phyloP scores from a whole-genome alignment of 768 basidiomycete species.

The Tephrocybe sp. region DNA sequence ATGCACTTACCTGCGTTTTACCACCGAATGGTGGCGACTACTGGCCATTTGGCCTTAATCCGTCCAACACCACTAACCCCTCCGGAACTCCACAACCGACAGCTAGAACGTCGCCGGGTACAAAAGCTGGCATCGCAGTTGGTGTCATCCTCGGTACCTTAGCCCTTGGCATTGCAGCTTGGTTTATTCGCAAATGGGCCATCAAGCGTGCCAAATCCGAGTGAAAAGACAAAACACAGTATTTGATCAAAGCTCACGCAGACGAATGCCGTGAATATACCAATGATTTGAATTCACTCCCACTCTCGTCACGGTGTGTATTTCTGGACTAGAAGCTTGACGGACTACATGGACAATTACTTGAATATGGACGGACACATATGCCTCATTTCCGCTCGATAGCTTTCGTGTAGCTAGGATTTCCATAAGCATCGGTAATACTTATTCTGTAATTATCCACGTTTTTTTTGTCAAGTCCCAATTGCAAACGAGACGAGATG shows the following conservation, averaged over 20 bases:
- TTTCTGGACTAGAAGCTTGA: neutral
- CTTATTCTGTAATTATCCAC: no score
- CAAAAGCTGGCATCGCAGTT: constrained; percentile 35
- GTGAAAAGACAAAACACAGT: constrained; percentile 20
- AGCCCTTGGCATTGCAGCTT: constrained; percentile 36
- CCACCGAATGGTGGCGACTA: constrained; percentile 67
- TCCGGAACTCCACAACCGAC: constrained; percentile 12
- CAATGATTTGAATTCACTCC: no score
- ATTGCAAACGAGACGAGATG: no score
- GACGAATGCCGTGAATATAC: no score
- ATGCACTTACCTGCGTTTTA: constrained; percentile 62
- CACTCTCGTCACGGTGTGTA: no score
- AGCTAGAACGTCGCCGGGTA: constrained; percentile 8
- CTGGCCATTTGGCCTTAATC: constrained; percentile 68
- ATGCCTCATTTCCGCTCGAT: no score
- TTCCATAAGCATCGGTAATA: no score
- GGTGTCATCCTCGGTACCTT: constrained; percentile 49
- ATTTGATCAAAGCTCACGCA: constrained; percentile 15
- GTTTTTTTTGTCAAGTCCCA: no score
- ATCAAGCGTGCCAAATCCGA: constrained; percentile 27
- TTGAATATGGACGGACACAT: neutral
- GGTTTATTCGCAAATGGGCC: constrained; percentile 49
- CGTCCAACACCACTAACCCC: constrained; percentile 23
- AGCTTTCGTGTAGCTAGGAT: no score
- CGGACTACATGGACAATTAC: no score